Percentiles rank a stretch among this genome's conserved stretches.
Evolutionary conservation across 495 filamentous ascomycete genomes (phyloP).

Genomic region (Margaritispora aquatica): DNA sequence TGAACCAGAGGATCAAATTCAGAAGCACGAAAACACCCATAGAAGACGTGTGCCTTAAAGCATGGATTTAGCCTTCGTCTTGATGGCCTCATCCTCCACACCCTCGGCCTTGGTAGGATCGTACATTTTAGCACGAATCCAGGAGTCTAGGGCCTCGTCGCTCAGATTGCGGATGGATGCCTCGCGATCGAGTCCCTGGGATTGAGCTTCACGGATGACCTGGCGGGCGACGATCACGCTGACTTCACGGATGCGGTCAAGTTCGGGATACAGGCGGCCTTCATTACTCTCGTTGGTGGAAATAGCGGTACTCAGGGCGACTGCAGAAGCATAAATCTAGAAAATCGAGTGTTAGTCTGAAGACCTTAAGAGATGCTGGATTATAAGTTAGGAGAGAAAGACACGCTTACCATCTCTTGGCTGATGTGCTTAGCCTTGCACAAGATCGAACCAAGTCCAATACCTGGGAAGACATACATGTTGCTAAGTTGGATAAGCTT

Average conservation of each 20-base stretch:
- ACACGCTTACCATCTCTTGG: slow-evolving; percentile 64
- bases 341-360: too few species aligned
- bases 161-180: slow-evolving; percentile 50
- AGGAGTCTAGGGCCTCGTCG: slow-evolving; percentile 60
- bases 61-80: not conserved
- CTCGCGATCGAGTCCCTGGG: slow-evolving; percentile 64
- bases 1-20: too few species aligned
- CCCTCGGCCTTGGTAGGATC: slow-evolving; percentile 38
- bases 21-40: too few species aligned
- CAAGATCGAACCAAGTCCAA: slow-evolving; percentile 71
- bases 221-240: slow-evolving; percentile 64
- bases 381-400: too few species aligned
- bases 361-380: too few species aligned
- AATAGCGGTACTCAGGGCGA: slow-evolving; percentile 57
- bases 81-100: not conserved
- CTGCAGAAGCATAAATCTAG: slow-evolving; percentile 61
- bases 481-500: slow-evolving; percentile 42
- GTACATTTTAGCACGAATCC: slow-evolving; percentile 68
- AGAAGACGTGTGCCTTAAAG: too few species aligned
- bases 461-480: slow-evolving; percentile 83
- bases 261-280: slow-evolving; percentile 66
- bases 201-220: slow-evolving; percentile 69
- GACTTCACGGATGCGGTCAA: slow-evolving; percentile 68
- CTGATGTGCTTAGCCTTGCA: slow-evolving; percentile 65
- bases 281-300: slow-evolving; percentile 53